These are phyloP conservation scores for Psilocybe cubensis DNA, from an alignment of 768 basidiomycete species.

Conservation along the genomic window DNA sequence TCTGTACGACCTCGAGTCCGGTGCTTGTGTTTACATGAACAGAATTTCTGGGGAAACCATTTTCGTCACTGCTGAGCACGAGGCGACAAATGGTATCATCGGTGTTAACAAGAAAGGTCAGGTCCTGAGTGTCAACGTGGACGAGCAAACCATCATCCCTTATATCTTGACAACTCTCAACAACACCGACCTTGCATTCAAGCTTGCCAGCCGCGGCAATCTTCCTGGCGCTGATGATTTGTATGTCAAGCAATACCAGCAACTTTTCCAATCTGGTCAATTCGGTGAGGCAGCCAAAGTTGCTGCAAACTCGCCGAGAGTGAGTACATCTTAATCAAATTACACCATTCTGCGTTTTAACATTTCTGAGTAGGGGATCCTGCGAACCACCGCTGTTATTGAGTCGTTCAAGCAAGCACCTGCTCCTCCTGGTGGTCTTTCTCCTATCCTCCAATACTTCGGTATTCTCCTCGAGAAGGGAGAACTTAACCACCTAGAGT, in stretches of 20 bases:
- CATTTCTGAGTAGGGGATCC: slow-evolving; percentile 67
- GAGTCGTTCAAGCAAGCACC: slow-evolving; percentile 97
- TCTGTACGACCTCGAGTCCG: slow-evolving; percentile 96
- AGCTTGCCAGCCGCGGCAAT: slow-evolving; percentile 94
- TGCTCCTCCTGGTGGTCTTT: slow-evolving; percentile 86
- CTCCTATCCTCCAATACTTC: slow-evolving; percentile 97
- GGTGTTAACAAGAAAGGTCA: slow-evolving; percentile 99
- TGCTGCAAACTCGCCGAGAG: slow-evolving; percentile 95
- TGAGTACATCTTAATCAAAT: slow-evolving; percentile 33
- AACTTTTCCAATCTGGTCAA: slow-evolving; percentile 87
- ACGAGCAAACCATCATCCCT: slow-evolving; percentile 94
- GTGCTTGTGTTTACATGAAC: slow-evolving; percentile 99
- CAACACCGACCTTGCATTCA: slow-evolving; percentile 98
- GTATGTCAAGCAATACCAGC: slow-evolving; percentile 92
- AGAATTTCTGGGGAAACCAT: slow-evolving; percentile 99
- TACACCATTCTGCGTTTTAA: slow-evolving; percentile 8
- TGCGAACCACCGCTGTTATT: slow-evolving; percentile 93
- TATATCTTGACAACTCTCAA: slow-evolving; percentile 94
- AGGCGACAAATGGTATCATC: slow-evolving; percentile 92
- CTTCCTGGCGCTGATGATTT: slow-evolving; percentile 97
- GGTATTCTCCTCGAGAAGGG: slow-evolving; percentile 99
- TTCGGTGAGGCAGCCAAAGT: slow-evolving; percentile 95
- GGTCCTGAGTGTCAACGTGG: slow-evolving; percentile 94
- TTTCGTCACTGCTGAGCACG: slow-evolving; percentile 97
- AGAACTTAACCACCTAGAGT: slow-evolving; percentile 95